Evolutionary conservation across 495 filamentous ascomycete genomes (phyloP).

Genomic region (Hypoxylon rickii): DNA sequence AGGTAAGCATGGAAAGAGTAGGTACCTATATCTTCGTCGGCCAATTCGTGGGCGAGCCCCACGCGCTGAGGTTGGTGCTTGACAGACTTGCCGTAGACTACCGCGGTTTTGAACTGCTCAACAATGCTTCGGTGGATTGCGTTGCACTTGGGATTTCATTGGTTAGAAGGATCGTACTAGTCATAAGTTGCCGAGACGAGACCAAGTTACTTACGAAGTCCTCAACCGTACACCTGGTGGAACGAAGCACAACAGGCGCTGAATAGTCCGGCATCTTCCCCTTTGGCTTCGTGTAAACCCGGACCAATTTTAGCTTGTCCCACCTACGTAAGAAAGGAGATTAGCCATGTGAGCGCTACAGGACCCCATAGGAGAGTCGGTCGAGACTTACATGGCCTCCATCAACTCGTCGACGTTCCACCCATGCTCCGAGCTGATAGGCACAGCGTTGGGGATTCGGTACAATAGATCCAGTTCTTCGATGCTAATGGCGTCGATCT

Average conservation of each 20-base stretch:
- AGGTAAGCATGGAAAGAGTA: slow-evolving; percentile 48
- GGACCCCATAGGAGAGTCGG: slow-evolving; percentile 11
- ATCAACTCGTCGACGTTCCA: slow-evolving; percentile 98
- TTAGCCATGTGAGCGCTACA: slow-evolving; percentile 31
- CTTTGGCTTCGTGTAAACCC: slow-evolving; percentile 98
- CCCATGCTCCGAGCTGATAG: slow-evolving; percentile 96
- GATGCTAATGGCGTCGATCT: slow-evolving; percentile 97
- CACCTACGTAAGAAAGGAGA: slow-evolving; percentile 58
- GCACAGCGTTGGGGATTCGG: slow-evolving; percentile 93
- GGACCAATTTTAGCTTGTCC: slow-evolving; percentile 88
- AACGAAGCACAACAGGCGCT: slow-evolving; percentile 84
- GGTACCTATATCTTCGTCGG: slow-evolving; percentile 96
- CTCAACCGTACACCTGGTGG: slow-evolving; percentile 83
- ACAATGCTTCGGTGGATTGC: slow-evolving; percentile 94
- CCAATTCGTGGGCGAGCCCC: slow-evolving; percentile 86
- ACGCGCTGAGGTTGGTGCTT: slow-evolving; percentile 99
- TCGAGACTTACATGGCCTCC: slow-evolving; percentile 75
- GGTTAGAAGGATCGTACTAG: slow-evolving; percentile 34
- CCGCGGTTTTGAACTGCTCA: slow-evolving; percentile 91
- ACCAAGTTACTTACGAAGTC: slow-evolving; percentile 81
- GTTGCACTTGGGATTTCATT: slow-evolving; percentile 70
- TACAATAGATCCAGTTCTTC: slow-evolving; percentile 96
- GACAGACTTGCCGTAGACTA: slow-evolving; percentile 96
- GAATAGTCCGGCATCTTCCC: slow-evolving; percentile 92
- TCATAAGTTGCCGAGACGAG: slow-evolving; percentile 26